Conservation (phyloP, 108 stramenopile genomes). For the Hondaea fermentalgiana region DNA sequence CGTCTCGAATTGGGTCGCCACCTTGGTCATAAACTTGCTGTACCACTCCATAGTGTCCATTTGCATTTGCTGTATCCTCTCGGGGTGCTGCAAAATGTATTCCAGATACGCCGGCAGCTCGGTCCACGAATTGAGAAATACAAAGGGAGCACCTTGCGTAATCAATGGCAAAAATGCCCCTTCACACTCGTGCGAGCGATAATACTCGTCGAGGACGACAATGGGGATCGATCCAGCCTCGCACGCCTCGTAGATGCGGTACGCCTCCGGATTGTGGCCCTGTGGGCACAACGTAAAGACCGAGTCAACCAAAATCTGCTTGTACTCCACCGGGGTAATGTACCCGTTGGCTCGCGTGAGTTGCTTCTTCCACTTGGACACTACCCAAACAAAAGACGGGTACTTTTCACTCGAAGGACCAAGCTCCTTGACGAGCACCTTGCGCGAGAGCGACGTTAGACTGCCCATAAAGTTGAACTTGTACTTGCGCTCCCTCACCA, state of each 20-base stretch:
- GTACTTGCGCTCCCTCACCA: background rate
- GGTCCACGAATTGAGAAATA: conserved; percentile 35
- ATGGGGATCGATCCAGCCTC: conserved; percentile 44
- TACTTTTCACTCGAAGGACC: background rate
- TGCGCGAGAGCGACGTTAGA: background rate
- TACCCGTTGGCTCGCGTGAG: conserved; percentile 19
- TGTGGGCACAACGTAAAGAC: conserved; percentile 39
- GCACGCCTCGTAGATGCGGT: conserved; percentile 43
- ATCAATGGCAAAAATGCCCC: conserved; percentile 18
- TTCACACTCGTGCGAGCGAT: conserved; percentile 27
- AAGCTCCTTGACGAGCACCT: background rate
- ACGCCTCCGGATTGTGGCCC: conserved; percentile 51
- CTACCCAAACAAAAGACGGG: background rate
- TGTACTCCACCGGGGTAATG: conserved; percentile 25
- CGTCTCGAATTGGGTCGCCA: background rate
- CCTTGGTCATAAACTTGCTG: background rate
- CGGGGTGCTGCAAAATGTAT: conserved; percentile 27
- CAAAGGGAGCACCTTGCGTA: conserved; percentile 28
- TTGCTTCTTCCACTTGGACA: conserved; percentile 4
- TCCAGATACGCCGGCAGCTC: conserved; percentile 22
- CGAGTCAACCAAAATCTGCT: conserved; percentile 30
- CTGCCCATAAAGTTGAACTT: background rate
- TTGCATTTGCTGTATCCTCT: conserved; percentile 37
- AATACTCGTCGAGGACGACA: conserved; percentile 21
- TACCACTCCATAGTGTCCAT: conserved; percentile 12